Evolutionary conservation across 2,329 filamentous ascomycete genomes (phyloP).

Genomic region (Ilyonectria mors-panacis): DNA sequence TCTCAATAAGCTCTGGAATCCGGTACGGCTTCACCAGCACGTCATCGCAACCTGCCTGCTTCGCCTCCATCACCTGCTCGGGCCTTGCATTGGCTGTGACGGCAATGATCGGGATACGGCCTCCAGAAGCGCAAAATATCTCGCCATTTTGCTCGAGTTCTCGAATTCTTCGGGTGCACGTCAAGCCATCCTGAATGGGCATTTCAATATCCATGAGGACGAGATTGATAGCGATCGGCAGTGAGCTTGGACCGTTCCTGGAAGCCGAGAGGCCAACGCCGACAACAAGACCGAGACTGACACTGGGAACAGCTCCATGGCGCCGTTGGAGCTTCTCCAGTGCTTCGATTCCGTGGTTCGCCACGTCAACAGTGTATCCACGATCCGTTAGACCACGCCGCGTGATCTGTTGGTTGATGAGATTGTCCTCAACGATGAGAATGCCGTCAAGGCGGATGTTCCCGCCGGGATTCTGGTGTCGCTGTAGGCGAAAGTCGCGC

Average conservation of each 20-base stretch:
- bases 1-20: conserved; percentile 72
- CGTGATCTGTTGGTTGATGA: conserved; percentile 72
- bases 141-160: conserved; percentile 70
- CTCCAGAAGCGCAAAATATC: conserved; percentile 61
- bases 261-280: conserved; percentile 25
- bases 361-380: conserved; percentile 67
- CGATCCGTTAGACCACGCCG: conserved; percentile 65
- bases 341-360: conserved; percentile 71
- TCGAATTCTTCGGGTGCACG: conserved; percentile 76
- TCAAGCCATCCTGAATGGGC: conserved; percentile 80
- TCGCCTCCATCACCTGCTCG: conserved; percentile 70
- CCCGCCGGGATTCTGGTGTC: conserved; percentile 45
- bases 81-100: conserved; percentile 78
- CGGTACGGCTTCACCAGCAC: conserved; percentile 82
- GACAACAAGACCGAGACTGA: conserved; percentile 15
- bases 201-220: conserved; percentile 85
- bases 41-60: conserved; percentile 70
- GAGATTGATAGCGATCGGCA: conserved; percentile 64
- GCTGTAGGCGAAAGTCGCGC: conserved; percentile 42
- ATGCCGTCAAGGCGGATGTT: conserved; percentile 58
- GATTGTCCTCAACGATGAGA: conserved; percentile 73
- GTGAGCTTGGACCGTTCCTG: conserved; percentile 31
- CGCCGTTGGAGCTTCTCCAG: conserved; percentile 61
- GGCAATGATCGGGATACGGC: conserved; percentile 74
- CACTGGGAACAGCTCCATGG: conserved; percentile 42